phyloP scores from a whole-genome alignment of 495 filamentous ascomycete genomes.

The Recurvomyces mirabilis region DNA sequence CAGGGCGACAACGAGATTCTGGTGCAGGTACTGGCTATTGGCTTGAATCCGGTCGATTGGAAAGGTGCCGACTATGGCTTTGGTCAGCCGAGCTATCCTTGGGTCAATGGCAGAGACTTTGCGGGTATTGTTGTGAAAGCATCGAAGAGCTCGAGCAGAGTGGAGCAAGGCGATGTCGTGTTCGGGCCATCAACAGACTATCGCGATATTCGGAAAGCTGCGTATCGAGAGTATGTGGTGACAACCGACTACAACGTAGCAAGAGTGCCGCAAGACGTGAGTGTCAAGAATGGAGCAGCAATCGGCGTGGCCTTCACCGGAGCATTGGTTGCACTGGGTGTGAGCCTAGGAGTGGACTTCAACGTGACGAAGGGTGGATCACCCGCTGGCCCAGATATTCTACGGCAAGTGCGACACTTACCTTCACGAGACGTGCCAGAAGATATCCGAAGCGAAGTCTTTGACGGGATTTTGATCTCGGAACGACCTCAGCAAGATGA shows the following conservation, averaged over 20 bases:
- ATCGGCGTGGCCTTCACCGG: conserved; percentile 56
- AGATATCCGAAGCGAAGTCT: conserved; percentile 45
- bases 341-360: conserved; percentile 41
- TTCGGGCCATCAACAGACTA: conserved; percentile 50
- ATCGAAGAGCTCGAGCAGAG: conserved; percentile 32
- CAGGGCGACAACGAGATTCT: conserved; percentile 12
- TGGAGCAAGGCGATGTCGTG: conserved; percentile 46
- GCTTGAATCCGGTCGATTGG: conserved; percentile 64
- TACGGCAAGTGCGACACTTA: conserved; percentile 32
- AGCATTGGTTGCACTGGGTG: conserved; percentile 44
- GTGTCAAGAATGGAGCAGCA: conserved; percentile 43
- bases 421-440: conserved; percentile 33
- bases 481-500: conserved; percentile 43
- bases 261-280: conserved; percentile 39
- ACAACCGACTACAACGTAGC: conserved; percentile 53
- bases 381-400: conserved; percentile 43
- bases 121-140: conserved; percentile 47
- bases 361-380: conserved; percentile 22
- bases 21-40: conserved; percentile 38
- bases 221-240: conserved; percentile 58
- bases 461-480: conserved; percentile 32
- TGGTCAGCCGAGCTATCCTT: conserved; percentile 51
- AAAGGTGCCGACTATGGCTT: conserved; percentile 55
- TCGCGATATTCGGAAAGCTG: conserved; percentile 54
- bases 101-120: conserved; percentile 55